Base-by-base conservation (phyloP, 345 rosid species). In the Syzygium jambos region DNA sequence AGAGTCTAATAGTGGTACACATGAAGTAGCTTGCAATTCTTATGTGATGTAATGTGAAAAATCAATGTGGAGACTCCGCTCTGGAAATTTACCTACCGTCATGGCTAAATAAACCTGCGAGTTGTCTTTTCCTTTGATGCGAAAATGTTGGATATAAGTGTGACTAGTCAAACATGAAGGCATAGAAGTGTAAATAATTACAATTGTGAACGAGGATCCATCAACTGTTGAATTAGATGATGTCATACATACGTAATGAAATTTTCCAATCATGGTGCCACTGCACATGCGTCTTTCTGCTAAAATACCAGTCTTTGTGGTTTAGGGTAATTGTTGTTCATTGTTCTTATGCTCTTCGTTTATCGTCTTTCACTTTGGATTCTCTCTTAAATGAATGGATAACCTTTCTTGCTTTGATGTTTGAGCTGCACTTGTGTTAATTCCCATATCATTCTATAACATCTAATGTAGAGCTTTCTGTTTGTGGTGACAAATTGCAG, bases 401-500 rank as follows among this genome's bases (percentile, higher is more conserved):
- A 73, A 73, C 49, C 49, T 38, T 73, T 73, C 82, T 19, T 73
- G 49, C 82, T 38, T 38, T 73, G 82, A 73, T 5, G 12, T 38
- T 73, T 19, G 49, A 73, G 82, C 82, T 0, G 82, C 82, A 38
- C 49, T 38, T 73, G 27, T 34, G 49, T 19, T 38, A 43, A 19
- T 73, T 73, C 14, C 27, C 1, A 34, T 73, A 14, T 73, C 82
- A 38, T 73, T 38, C 49, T 38, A 11, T 73, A 38, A 73, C 27
- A 34, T 73, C 49, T 73, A 21, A 73, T 73, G 82, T 19, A 21
- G 82, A 73, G 49, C 82, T 73, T 85, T 85, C 63, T 27, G 41
- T 83, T 23, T 9, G 22, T 84, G 59, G 13, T 46, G 29, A 52
- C 56, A 27, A 73, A 84, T 57, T 61, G 88, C 96, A 98, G 99